Conservation (phyloP, 2,329 filamentous ascomycete genomes). For the Cladosporium sp. region DNA sequence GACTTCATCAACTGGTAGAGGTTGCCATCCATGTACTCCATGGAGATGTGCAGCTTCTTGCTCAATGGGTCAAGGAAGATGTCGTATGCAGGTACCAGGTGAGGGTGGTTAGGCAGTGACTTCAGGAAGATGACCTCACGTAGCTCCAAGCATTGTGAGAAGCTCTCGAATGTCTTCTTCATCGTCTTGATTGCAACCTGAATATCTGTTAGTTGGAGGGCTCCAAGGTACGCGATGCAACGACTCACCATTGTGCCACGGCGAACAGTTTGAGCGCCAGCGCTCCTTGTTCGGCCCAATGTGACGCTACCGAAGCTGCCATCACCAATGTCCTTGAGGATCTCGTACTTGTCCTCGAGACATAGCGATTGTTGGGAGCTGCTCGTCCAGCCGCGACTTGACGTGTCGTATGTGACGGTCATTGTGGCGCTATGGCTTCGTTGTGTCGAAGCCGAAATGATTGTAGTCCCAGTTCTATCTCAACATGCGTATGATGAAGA, state of each 20-base stretch:
- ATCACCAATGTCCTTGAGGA: constrained; percentile 97
- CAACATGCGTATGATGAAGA: constrained; percentile 14
- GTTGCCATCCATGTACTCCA: constrained; percentile 99
- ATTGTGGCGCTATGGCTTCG: constrained; percentile 52
- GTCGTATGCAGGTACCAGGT: constrained; percentile 94
- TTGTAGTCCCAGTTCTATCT: constrained; percentile 14
- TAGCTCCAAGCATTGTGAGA: constrained; percentile 84
- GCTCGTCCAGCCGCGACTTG: constrained; percentile 63
- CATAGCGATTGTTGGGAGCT: constrained; percentile 53
- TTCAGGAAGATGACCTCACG: constrained; percentile 96
- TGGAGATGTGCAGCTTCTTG: constrained; percentile 95
- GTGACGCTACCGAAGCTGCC: constrained; percentile 97
- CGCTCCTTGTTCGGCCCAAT: constrained; percentile 85
- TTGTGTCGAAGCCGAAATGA: constrained; percentile 13
- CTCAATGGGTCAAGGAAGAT: constrained; percentile 96
- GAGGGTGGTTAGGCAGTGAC: constrained; percentile 81
- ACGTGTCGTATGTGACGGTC: constrained; percentile 70
- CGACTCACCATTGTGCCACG: constrained; percentile 84
- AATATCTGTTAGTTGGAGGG: constrained; percentile 21
- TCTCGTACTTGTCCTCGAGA: constrained; percentile 92
- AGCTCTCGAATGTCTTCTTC: constrained; percentile 98
- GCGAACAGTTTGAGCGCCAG: constrained; percentile 83
- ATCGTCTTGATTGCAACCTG: constrained; percentile 99
- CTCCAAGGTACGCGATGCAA: background rate
- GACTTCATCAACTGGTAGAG: constrained; percentile 99